These are phyloP conservation scores for Fusarium sp. DNA, from an alignment of 2,329 filamentous ascomycete genomes.

Conservation along the genomic window DNA sequence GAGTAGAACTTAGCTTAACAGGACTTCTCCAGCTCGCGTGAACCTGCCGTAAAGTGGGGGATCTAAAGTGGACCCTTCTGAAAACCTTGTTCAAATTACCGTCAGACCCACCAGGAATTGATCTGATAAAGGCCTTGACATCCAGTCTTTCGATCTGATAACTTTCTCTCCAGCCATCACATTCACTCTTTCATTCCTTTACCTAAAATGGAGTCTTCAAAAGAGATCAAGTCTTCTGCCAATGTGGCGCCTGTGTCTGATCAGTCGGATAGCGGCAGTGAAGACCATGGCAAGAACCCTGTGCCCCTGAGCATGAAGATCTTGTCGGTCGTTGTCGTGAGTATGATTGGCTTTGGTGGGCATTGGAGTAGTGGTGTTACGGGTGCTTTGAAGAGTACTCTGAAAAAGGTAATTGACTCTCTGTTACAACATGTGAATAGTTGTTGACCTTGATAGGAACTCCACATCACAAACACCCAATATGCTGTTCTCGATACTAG, in stretches of 20 bases:
- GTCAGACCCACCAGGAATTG: conserved; percentile 31
- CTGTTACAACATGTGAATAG: fast-evolving
- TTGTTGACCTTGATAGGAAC: conserved; percentile 52
- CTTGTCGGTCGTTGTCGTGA: conserved; percentile 62
- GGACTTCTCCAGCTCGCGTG: background rate
- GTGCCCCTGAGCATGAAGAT: conserved; percentile 51
- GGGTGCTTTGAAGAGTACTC: conserved; percentile 70
- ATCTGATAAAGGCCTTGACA: conserved; percentile 43
- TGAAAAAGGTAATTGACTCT: conserved; percentile 62
- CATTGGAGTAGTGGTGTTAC: conserved; percentile 72
- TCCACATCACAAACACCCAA: conserved; percentile 70
- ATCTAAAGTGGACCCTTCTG: conserved; percentile 16
- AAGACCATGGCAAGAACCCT: conserved; percentile 40
- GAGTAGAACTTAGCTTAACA: background rate
- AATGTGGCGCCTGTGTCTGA: conserved; percentile 18
- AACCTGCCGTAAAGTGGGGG: conserved; percentile 17
- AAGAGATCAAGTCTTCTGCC: conserved; percentile 25
- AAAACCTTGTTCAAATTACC: conserved; percentile 19
- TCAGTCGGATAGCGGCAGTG: conserved; percentile 27
- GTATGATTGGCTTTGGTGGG: conserved; percentile 69
- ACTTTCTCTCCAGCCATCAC: conserved; percentile 21
- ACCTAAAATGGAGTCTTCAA: conserved; percentile 8
- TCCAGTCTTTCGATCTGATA: conserved; percentile 17
- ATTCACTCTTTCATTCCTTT: background rate
- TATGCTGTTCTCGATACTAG: conserved; percentile 70